These are phyloP conservation scores for Termitomyces eurrhizus DNA, from an alignment of 768 basidiomycete species.

Conservation along the genomic window DNA sequence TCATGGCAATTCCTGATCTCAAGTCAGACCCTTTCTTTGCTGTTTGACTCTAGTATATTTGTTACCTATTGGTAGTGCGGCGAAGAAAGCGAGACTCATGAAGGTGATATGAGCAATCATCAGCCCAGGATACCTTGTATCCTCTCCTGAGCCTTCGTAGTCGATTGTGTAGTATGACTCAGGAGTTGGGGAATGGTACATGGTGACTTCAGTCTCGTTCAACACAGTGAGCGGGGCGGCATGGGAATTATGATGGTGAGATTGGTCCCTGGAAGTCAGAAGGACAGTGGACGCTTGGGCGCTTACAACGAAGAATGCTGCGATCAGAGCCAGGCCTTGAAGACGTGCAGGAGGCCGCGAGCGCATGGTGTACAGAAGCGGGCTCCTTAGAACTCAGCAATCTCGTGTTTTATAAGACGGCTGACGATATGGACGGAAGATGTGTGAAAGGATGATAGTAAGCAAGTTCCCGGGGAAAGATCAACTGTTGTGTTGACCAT, in stretches of 20 bases:
- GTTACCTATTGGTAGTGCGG: slow-evolving; percentile 73
- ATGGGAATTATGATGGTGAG: slow-evolving; percentile 46
- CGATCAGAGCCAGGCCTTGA: slow-evolving; percentile 5
- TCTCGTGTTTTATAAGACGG: slow-evolving; percentile 10
- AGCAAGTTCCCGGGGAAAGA: slow-evolving; percentile 9
- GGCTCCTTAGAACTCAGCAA: slow-evolving; percentile 1
- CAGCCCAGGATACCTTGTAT: slow-evolving; percentile 56
- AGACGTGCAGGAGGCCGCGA: slow-evolving; percentile 7
- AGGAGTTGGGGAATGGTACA: slow-evolving; percentile 65
- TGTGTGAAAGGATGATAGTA: slow-evolving; percentile 7
- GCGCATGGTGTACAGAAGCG: slow-evolving; percentile 13
- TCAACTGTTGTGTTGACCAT: slow-evolving; percentile 1
- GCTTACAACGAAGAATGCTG: slow-evolving; percentile 13
- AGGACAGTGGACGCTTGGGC: slow-evolving; percentile 18
- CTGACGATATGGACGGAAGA: slow-evolving; percentile 5
- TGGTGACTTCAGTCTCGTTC: slow-evolving; percentile 73
- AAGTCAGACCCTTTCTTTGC: slow-evolving; percentile 2
- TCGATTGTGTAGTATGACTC: slow-evolving; percentile 84
- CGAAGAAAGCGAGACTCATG: slow-evolving; percentile 81
- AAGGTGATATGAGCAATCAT: slow-evolving; percentile 71
- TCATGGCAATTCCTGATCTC: slow-evolving; percentile 67
- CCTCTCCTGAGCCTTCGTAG: slow-evolving; percentile 47
- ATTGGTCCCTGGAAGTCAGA: slow-evolving; percentile 24
- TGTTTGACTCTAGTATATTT: background rate
- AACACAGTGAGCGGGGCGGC: slow-evolving; percentile 53